Conservation (phyloP, 1,139 yeast genomes). For the Hanseniaspora gamundiae region DNA sequence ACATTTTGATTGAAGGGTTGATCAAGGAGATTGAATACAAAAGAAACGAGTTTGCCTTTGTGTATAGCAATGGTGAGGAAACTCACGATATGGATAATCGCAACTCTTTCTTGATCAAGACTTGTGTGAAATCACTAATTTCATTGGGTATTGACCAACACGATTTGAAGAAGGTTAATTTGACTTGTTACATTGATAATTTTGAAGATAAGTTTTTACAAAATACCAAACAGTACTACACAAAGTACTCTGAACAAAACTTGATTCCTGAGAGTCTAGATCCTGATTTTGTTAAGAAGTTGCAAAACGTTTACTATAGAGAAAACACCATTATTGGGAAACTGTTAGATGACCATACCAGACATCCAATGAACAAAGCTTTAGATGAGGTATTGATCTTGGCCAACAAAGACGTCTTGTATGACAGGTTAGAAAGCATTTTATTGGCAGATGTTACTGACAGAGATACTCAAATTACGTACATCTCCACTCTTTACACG, state of each 20-base stretch:
- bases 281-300: constrained; percentile 82
- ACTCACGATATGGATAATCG: constrained; percentile 54
- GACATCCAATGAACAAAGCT: constrained; percentile 60
- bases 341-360: constrained; percentile 80
- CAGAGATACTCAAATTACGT: constrained; percentile 27
- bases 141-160: constrained; percentile 63
- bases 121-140: constrained; percentile 76
- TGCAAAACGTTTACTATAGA: constrained; percentile 69
- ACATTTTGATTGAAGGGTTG: constrained; percentile 47
- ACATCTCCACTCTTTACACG: constrained; percentile 68
- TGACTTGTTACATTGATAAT: constrained; percentile 66
- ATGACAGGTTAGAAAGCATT: constrained; percentile 52
- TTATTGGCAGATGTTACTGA: constrained; percentile 68
- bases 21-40: constrained; percentile 1
- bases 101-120: constrained; percentile 45
- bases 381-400: constrained; percentile 68
- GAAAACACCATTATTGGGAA: constrained; percentile 70
- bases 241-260: constrained; percentile 45
- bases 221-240: constrained; percentile 63
- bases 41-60: not conserved
- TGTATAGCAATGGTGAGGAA: constrained; percentile 45
- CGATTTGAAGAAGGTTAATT: constrained; percentile 74
- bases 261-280: constrained; percentile 68
- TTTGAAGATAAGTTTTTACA: constrained; percentile 70
- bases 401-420: constrained; percentile 66